These are phyloP conservation scores for Cyphellophora europaea DNA, from an alignment of 2,329 filamentous ascomycete species.

Conservation along the genomic window DNA sequence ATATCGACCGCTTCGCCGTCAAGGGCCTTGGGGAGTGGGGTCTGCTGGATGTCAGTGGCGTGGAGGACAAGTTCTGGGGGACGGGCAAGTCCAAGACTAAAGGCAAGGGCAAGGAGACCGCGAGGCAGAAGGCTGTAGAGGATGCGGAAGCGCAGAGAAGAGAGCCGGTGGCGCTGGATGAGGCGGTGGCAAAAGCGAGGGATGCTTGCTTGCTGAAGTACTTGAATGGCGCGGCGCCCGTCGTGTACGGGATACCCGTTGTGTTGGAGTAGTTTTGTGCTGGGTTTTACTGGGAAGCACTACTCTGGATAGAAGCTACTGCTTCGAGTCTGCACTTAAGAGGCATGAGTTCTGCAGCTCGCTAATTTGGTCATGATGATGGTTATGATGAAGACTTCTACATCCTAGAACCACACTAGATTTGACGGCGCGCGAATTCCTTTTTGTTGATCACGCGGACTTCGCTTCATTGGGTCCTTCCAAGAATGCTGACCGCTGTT, in stretches of 20 bases:
- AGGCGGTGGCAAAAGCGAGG: conserved; percentile 68
- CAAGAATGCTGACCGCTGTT: too few relatives aligned
- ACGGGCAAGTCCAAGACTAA: conserved; percentile 20
- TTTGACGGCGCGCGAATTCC: background rate
- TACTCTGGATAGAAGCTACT: too few relatives aligned
- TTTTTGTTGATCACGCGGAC: background rate
- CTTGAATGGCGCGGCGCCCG: conserved; percentile 85
- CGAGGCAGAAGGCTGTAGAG: conserved; percentile 24
- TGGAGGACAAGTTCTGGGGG: conserved; percentile 20
- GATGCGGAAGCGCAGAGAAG: conserved; percentile 22
- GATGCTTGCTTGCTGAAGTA: conserved; percentile 79
- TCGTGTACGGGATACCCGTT: conserved; percentile 95
- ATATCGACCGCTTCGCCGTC: conserved; percentile 87
- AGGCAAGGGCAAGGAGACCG: conserved; percentile 22
- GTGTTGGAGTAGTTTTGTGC: conserved; percentile 38
- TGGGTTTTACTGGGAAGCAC: too few relatives aligned
- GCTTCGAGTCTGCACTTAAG: too few relatives aligned
- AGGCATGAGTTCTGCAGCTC: too few relatives aligned
- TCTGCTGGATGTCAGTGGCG: conserved; percentile 43
- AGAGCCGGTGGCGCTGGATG: conserved; percentile 52
- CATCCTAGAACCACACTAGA: background rate
- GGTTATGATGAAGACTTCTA: background rate
- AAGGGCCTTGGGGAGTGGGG: conserved; percentile 80
- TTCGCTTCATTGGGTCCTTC: background rate
- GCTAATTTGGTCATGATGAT: too few relatives aligned